Evolutionary conservation across 305 asterid species (phyloP).

Genomic region (Fraxinus baroniana): DNA sequence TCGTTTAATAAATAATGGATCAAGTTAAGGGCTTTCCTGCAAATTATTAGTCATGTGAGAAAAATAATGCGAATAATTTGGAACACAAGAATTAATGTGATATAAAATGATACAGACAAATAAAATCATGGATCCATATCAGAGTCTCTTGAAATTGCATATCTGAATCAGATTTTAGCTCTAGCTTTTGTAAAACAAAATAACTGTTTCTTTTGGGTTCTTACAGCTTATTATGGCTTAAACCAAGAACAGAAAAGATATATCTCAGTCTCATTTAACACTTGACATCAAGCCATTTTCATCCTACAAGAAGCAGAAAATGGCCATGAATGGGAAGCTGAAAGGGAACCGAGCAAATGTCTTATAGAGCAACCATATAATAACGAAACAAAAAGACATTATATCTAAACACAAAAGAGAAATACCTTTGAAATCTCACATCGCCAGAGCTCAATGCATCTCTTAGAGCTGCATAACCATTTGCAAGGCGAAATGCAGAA

Average conservation of each 20-base stretch:
- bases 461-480: slow-evolving; percentile 70
- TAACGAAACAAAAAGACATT: background rate
- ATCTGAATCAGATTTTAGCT: background rate
- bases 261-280: background rate
- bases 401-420: background rate
- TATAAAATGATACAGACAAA: background rate
- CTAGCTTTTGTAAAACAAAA: background rate
- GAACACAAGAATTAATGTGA: background rate
- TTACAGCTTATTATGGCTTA: background rate
- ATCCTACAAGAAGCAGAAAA: background rate
- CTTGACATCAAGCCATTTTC: background rate
- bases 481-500: slow-evolving; percentile 77
- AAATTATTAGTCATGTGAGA: background rate
- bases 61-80: background rate
- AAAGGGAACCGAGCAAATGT: background rate
- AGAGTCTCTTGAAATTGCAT: background rate
- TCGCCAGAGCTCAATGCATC: slow-evolving; percentile 74
- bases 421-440: slow-evolving; percentile 71
- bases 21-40: slow-evolving; percentile 89
- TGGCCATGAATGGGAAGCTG: background rate
- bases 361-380: background rate
- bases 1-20: slow-evolving; percentile 57
- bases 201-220: background rate
- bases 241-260: background rate
- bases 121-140: background rate